Conservation (phyloP, 1,139 yeast species). For the Magnusiomyces ingens region DNA sequence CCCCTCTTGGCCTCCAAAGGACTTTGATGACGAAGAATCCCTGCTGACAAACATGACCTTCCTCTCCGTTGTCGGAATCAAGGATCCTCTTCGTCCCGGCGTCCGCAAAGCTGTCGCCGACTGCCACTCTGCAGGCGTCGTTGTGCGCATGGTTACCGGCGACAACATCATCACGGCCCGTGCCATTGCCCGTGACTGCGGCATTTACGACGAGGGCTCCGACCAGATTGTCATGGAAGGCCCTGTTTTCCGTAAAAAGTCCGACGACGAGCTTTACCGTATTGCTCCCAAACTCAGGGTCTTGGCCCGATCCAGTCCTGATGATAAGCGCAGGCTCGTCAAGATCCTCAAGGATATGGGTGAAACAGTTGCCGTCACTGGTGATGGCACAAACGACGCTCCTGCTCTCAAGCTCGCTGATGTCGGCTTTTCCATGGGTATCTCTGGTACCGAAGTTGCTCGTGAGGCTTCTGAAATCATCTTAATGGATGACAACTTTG, state of each 20-base stretch:
- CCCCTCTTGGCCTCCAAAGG: constrained; percentile 60
- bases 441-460: constrained; percentile 76
- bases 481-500: constrained; percentile 88
- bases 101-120: constrained; percentile 82
- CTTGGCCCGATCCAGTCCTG: constrained; percentile 91
- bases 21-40: constrained; percentile 25
- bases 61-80: constrained; percentile 77
- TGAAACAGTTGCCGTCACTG: constrained; percentile 97
- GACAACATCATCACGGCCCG: constrained; percentile 85
- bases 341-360: constrained; percentile 72
- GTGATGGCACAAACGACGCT: constrained; percentile 84
- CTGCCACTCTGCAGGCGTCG: constrained; percentile 86
- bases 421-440: constrained; percentile 83
- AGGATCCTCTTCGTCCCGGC: constrained; percentile 88
- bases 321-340: constrained; percentile 83
- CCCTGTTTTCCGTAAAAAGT: constrained; percentile 69
- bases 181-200: constrained; percentile 83
- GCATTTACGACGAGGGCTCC: constrained; percentile 47
- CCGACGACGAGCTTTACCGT: constrained; percentile 48
- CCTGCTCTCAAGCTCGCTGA: constrained; percentile 37
- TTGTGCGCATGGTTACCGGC: constrained; percentile 97
- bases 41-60: constrained; percentile 28
- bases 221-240: constrained; percentile 83
- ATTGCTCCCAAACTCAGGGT: constrained; percentile 72
- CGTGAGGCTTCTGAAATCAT: constrained; percentile 76